These are phyloP conservation scores for Emericellopsis cladophorae DNA, from an alignment of 2,329 filamentous ascomycete species.

Conservation along the genomic window DNA sequence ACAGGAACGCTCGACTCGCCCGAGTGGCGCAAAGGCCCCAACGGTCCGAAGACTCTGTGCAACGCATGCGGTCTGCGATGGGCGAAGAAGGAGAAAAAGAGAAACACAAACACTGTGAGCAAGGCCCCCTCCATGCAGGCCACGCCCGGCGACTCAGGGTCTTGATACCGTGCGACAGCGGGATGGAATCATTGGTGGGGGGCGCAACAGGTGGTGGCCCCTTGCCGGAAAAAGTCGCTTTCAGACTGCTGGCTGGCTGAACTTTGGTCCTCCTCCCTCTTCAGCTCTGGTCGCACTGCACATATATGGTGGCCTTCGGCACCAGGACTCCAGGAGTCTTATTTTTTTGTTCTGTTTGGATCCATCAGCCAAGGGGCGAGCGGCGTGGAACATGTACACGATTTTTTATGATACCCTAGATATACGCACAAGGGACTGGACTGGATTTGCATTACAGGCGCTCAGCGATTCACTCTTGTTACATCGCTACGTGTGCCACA, in stretches of 20 bases:
- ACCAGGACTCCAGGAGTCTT: too few species aligned
- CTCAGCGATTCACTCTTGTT: too few species aligned
- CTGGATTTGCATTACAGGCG: background rate
- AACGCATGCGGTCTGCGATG: constrained; percentile 79
- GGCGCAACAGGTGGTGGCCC: too few species aligned
- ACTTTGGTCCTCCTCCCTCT: too few species aligned
- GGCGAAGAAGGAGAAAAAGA: constrained; percentile 76
- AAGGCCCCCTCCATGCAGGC: background rate
- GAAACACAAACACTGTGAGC: constrained; percentile 6
- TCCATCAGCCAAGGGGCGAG: too few species aligned
- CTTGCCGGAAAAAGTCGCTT: too few species aligned
- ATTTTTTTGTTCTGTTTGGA: too few species aligned
- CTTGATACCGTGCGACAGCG: background rate
- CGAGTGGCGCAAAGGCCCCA: constrained; percentile 91
- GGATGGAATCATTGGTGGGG: background rate
- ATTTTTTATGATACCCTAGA: constrained; percentile 1
- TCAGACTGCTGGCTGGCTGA: too few species aligned
- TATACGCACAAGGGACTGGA: constrained; percentile 1
- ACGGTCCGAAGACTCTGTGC: constrained; percentile 85
- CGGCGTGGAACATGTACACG: too few species aligned
- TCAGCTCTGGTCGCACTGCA: too few species aligned
- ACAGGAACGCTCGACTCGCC: constrained; percentile 75
- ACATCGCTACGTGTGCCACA: too few species aligned
- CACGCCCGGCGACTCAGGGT: background rate
- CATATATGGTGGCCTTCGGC: too few species aligned